Evolutionary conservation across 73 alveolate species (phyloP), one percentile per base, ranked within the genome.

Genomic region (Blepharisma stoltei): DNA sequence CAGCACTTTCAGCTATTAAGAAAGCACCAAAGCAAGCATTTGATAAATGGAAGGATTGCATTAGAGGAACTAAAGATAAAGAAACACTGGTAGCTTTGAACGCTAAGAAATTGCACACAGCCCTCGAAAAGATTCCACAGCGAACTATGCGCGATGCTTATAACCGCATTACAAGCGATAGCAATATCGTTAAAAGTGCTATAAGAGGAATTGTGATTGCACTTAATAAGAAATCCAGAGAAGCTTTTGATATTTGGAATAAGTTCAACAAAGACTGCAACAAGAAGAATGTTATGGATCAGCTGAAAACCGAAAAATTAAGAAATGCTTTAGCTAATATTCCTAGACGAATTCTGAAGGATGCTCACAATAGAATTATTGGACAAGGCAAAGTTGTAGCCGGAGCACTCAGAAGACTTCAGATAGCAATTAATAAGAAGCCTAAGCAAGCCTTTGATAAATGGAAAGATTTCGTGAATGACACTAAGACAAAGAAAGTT

Each of bases 121-220:
- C 41, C 41, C 41, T 32, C 41, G 41, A 32, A 32, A 32, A 32
- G 41, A 32, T 32, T 32, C 65, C 65, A 14, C 27, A 11, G 27
- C n/a, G 65, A 50, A 50, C 21, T 50, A 50, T 50, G 65, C n/a
- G 65, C n/a, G 65, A 50, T 50, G 65, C 27, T 50, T 50, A 14
- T 14, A 11, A 50, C n/a, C n/a, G 65, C n/a, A 18, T 50, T 14
- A 18, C 21, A 11, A 18, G 4, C 4, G 65, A 18, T 14, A 18
- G 65, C 21, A 18, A 50, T 50, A 50, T 14, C n/a, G 21, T 50
- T 18, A 50, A 50, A 50, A 18, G 65, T 14, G 65, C 65, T 50
- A 18, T 50, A 14, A 11, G 65, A 50, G 21, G 27, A 14, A 14
- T 50, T 14, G 21, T 50, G 27, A 50, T 11, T 14, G 21, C n/a